Evolutionary conservation across 2,329 filamentous ascomycete genomes (phyloP).

Genomic region (Fusarium anthophilum): DNA sequence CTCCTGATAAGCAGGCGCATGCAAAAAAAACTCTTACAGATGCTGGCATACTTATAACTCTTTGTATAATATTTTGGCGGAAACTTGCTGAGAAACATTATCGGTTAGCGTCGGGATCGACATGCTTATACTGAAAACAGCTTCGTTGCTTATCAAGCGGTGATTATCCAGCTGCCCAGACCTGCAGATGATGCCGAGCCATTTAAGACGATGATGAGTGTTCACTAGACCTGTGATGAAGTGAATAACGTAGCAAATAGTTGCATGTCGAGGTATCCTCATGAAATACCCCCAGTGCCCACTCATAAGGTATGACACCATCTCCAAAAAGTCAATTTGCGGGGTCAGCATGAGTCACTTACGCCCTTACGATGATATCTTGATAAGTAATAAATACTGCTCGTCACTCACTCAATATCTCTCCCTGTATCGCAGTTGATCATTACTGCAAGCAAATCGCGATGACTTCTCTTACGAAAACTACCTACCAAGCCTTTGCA

Average conservation of each 20-base stretch:
- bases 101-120: not conserved
- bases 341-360: not conserved
- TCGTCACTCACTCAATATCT: fast-evolving
- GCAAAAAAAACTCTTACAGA: fast-evolving
- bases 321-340: not conserved
- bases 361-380: not conserved
- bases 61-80: fast-evolving
- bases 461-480: not conserved
- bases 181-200: fast-evolving
- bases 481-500: not conserved
- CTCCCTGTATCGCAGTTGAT: fast-evolving
- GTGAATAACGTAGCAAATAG: fast-evolving
- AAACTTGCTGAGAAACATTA: fast-evolving
- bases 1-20: fast-evolving
- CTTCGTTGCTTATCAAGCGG: fast-evolving
- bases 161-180: not conserved
- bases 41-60: fast-evolving
- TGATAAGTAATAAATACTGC: not conserved
- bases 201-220: fast-evolving
- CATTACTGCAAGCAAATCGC: fast-evolving
- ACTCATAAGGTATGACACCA: not conserved
- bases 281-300: fast-evolving
- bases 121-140: not conserved
- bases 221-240: fast-evolving
- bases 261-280: fast-evolving